Conservation (phyloP, 257 asterid species). For the Misopates orontium region DNA sequence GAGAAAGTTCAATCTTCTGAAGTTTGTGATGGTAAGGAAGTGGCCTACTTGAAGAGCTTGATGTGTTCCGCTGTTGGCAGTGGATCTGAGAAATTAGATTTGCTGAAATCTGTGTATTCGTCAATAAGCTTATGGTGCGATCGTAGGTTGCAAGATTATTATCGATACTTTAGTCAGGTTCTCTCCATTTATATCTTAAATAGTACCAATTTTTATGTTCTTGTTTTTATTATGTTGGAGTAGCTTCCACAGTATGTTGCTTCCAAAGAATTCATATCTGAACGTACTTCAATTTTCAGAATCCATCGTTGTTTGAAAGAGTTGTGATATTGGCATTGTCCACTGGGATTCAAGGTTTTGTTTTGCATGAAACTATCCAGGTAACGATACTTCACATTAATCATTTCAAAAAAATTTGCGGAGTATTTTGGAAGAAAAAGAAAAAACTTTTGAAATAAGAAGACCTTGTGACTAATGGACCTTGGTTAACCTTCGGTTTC, state of each 20-base stretch:
- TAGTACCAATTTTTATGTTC: slow-evolving; percentile 20
- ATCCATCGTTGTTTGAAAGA: slow-evolving; percentile 62
- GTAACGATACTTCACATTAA: slow-evolving; percentile 38
- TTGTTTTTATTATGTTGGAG: slow-evolving; percentile 29
- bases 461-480: slow-evolving; percentile 9
- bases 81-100: slow-evolving; percentile 52
- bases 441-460: neutral
- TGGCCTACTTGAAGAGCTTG: slow-evolving; percentile 64
- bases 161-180: slow-evolving; percentile 82
- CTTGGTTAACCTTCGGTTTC: neutral
- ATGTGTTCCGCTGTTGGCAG: slow-evolving; percentile 43
- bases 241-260: slow-evolving; percentile 15
- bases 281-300: slow-evolving; percentile 52
- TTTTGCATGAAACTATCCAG: slow-evolving; percentile 50
- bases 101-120: slow-evolving; percentile 61
- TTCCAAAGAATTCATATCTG: slow-evolving; percentile 33
- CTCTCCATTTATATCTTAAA: slow-evolving; percentile 28
- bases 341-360: slow-evolving; percentile 49
- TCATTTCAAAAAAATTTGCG: slow-evolving; percentile 15
- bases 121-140: slow-evolving; percentile 91
- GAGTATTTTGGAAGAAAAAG: neutral
- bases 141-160: slow-evolving; percentile 80
- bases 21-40: slow-evolving; percentile 53
- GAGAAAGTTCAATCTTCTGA: slow-evolving; percentile 56
- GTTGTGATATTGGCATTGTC: slow-evolving; percentile 63